Percentiles rank a stretch among this genome's conserved stretches.
These are phyloP conservation scores for Thalassiosira livingstoniorum DNA, from an alignment of 352 stramenopile genomes.

Conservation along the genomic window DNA sequence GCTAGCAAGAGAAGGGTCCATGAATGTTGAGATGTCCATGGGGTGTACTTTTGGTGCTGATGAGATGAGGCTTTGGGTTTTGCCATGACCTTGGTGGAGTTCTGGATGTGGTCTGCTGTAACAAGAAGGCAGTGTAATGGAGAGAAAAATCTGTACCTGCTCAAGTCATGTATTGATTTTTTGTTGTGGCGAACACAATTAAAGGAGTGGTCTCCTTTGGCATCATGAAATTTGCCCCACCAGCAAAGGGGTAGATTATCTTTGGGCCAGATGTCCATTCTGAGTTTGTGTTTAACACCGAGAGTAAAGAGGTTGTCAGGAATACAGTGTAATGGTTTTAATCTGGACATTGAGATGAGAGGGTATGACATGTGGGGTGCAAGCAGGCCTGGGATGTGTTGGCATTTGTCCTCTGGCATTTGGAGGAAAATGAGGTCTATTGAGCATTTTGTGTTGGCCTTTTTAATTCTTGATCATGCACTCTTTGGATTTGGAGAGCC, in stretches of 20 bases:
- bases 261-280: not conserved
- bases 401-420: not conserved
- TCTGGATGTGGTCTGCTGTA: not conserved
- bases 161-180: not conserved
- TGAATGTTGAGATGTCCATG: not conserved
- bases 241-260: not conserved
- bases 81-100: too few species aligned
- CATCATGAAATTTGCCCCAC: too few species aligned
- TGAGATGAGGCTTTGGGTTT: too few species aligned
- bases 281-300: not conserved
- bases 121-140: not conserved
- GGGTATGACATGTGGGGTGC: not conserved
- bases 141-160: not conserved
- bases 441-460: not conserved
- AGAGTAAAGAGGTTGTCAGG: too few species aligned
- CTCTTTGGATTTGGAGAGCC: not conserved
- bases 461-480: not conserved
- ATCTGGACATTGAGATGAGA: too few species aligned
- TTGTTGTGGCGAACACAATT: not conserved
- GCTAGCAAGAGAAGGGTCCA: not conserved
- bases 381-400: not conserved
- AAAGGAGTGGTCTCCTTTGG: not conserved
- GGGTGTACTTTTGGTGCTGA: too few species aligned
- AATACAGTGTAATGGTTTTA: too few species aligned
- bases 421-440: not conserved